phyloP scores from a whole-genome alignment of 2,329 filamentous ascomycete genomes.

The Didymella exigua region DNA sequence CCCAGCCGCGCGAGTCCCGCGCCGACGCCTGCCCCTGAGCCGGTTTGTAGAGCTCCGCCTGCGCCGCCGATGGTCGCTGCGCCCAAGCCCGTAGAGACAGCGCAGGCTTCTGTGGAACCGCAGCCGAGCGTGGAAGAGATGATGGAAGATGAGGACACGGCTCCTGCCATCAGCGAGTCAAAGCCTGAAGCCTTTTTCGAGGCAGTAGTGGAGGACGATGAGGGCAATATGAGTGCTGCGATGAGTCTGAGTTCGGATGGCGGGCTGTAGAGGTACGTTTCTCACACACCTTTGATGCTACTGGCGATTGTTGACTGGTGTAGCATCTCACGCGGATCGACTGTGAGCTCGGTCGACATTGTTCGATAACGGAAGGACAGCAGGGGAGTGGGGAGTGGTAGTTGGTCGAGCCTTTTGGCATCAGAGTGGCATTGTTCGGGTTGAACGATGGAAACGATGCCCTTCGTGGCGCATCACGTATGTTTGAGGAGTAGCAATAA shows the following conservation, averaged over 20 bases:
- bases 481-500: neutral
- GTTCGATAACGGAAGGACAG: neutral
- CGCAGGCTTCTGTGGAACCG: too few species aligned
- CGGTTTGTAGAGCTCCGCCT: neutral
- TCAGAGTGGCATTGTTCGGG: neutral
- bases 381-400: neutral
- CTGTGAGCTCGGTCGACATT: neutral
- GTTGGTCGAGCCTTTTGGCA: neutral
- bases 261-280: constrained; percentile 3
- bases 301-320: neutral
- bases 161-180: neutral
- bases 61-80: neutral
- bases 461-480: neutral
- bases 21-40: neutral
- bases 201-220: neutral
- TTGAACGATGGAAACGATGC: neutral
- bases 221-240: neutral
- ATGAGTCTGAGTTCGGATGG: constrained; percentile 10
- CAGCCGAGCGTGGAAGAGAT: too few species aligned
- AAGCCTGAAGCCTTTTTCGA: neutral
- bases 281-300: neutral
- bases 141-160: too few species aligned
- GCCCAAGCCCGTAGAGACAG: neutral
- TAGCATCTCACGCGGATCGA: neutral
- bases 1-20: neutral